These are phyloP conservation scores for Tuber borchii DNA, from an alignment of 495 filamentous ascomycete species.

Conservation along the genomic window DNA sequence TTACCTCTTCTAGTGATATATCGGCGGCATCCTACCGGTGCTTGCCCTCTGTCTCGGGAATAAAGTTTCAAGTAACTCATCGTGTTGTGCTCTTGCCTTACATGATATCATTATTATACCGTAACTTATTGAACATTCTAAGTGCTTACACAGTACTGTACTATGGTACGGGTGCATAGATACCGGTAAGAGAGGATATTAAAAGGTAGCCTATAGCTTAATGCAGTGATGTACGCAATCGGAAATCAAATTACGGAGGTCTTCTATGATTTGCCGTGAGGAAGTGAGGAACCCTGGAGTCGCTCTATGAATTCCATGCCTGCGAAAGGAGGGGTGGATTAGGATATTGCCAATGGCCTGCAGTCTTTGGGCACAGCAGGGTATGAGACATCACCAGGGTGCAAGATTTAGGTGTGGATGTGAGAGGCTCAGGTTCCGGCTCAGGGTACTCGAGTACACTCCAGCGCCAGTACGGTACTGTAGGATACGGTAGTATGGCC, in stretches of 20 bases:
- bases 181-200: not conserved
- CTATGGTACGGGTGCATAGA: not conserved
- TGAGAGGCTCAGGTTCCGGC: not conserved
- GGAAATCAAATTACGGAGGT: not conserved
- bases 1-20: not conserved
- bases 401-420: not conserved
- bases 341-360: not conserved
- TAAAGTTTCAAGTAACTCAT: not conserved
- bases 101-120: not conserved
- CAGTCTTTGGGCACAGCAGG: not conserved
- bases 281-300: not conserved
- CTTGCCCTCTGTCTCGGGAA: not conserved
- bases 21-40: not conserved
- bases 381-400: not conserved
- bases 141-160: not conserved
- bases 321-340: not conserved
- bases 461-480: not conserved
- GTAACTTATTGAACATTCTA: not conserved
- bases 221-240: not conserved
- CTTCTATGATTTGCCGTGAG: not conserved
- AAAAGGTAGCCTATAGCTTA: not conserved
- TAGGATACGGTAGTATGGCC: not conserved
- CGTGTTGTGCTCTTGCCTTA: not conserved
- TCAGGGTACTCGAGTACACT: not conserved
- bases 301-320: not conserved